Evolutionary conservation across 1,284 basidiomycete genomes (phyloP).

Genomic region (Rhizoctonia solani): DNA sequence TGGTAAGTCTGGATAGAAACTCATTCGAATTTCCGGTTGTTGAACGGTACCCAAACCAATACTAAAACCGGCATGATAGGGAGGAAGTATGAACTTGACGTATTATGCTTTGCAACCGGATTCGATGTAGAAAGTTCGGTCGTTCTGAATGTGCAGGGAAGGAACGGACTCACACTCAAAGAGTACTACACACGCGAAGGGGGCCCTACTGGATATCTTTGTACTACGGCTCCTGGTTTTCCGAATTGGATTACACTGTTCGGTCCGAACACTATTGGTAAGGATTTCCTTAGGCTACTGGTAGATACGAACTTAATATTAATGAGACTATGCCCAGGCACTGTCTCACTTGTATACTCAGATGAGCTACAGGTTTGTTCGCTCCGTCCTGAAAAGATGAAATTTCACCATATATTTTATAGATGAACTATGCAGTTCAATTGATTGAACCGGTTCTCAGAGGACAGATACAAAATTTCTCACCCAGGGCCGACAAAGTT

Average conservation of each 20-base stretch:
- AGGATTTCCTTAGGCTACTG: not conserved
- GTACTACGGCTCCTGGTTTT: slow-evolving; percentile 54
- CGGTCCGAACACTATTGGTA: slow-evolving; percentile 44
- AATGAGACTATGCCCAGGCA: not conserved
- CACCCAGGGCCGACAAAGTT: not conserved
- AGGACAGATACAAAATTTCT: slow-evolving; percentile 13
- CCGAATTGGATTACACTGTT: slow-evolving; percentile 56
- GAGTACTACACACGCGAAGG: slow-evolving; percentile 53
- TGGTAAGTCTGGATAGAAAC: not conserved
- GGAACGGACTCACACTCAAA: slow-evolving; percentile 46
- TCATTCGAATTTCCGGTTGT: no score
- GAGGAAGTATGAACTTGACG: slow-evolving; percentile 33
- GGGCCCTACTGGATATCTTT: slow-evolving; percentile 55
- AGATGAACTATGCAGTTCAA: slow-evolving; percentile 28
- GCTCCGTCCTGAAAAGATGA: not conserved
- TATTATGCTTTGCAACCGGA: slow-evolving; percentile 36
- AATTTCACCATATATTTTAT: not conserved
- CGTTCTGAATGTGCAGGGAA: not conserved
- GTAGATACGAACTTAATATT: not conserved
- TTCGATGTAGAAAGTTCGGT: slow-evolving; percentile 32
- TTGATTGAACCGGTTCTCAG: slow-evolving; percentile 1
- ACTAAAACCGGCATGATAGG: no score
- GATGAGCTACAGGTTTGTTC: slow-evolving; percentile 15
- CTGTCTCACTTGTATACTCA: slow-evolving; percentile 1
- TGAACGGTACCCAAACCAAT: no score